A percentile compares a stretch with the other conserved stretches of the same genome.
Evolutionary conservation across 768 basidiomycete genomes (phyloP).

Genomic region (Pulveroboletus sp.): DNA sequence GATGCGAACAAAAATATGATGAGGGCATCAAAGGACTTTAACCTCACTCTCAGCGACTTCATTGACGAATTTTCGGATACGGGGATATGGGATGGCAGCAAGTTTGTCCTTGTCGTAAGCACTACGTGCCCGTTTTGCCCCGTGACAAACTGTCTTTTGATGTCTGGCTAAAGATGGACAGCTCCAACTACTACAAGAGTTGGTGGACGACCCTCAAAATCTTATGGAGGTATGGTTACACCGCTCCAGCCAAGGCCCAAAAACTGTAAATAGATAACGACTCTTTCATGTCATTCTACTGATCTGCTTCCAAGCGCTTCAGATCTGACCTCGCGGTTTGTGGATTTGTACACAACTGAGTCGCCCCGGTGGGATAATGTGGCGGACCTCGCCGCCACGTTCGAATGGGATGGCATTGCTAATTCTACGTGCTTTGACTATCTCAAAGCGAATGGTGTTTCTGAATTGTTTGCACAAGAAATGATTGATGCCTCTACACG

Average conservation of each 20-base stretch:
- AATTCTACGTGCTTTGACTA: conserved; percentile 54
- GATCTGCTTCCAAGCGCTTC: conserved; percentile 43
- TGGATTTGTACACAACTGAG: conserved; percentile 49
- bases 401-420: conserved; percentile 48
- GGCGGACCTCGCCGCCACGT: conserved; percentile 44
- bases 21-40: conserved; percentile 79
- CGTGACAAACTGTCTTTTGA: not conserved
- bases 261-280: conserved; percentile 39
- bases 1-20: conserved; percentile 62
- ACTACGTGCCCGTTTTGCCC: not conserved
- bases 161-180: conserved; percentile 35
- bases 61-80: conserved; percentile 43
- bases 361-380: conserved; percentile 63
- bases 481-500: conserved; percentile 76
- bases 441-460: conserved; percentile 50
- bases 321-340: conserved; percentile 46
- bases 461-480: conserved; percentile 59
- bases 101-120: conserved; percentile 61
- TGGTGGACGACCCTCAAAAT: conserved; percentile 77
- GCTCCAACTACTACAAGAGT: conserved; percentile 30
- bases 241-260: conserved; percentile 53
- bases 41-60: conserved; percentile 52
- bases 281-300: not conserved
- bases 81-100: conserved; percentile 81
- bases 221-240: conserved; percentile 72